Evolutionary conservation across 2,329 filamentous ascomycete species (phyloP), one percentile per base, ranked within the genome.

Genomic region (Helotiales sp.): DNA sequence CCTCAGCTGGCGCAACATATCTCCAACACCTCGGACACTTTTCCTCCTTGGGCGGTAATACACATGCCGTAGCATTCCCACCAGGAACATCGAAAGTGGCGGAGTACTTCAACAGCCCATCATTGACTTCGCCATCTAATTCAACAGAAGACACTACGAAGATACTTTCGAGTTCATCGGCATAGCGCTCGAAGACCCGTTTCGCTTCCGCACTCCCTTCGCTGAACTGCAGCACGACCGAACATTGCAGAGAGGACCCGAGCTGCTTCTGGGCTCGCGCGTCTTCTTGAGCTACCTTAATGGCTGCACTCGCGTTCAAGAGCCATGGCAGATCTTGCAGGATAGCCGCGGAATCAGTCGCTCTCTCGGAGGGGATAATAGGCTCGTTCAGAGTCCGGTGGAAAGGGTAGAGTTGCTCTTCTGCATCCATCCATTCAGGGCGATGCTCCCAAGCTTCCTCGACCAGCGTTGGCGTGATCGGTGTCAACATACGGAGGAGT

Each of bases 11-110:
- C n/a, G 89, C 86, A 24, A 89, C 80, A 72, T 91, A 96, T 61
- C 89, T 84, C 95, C 95, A 99, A 75, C 95, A 99, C 51, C 95
- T 81, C 0, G 84, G 80, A 71, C 95, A 99, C 73, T 98, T 99
- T 47, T 79, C 75, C 12, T 76, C 73, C 13, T 72, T 71, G 0
- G 86, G 80, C 9, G 80, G 74, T 48, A 73, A 40, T 5, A 77
- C 59, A 59, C 62, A 64, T 36, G 65, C 64, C 10, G 30, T 62
- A 13, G 55, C 63, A 24, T 58, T 59, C 6, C 62, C 66, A 38
- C 62, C 65, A 22, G 58, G 63, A 22, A 57, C 57, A 44, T 63
- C 63, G 47, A 73, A 67, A 12, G 57, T 47, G 7, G 56, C 54
- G 12, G 55, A 58, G 48, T 58, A 67, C 71, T 1, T 82, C 82